Evolutionary conservation across 495 filamentous ascomycete genomes (phyloP), one percentile per base, ranked within the genome.

Genomic region (Extremus antarcticus): DNA sequence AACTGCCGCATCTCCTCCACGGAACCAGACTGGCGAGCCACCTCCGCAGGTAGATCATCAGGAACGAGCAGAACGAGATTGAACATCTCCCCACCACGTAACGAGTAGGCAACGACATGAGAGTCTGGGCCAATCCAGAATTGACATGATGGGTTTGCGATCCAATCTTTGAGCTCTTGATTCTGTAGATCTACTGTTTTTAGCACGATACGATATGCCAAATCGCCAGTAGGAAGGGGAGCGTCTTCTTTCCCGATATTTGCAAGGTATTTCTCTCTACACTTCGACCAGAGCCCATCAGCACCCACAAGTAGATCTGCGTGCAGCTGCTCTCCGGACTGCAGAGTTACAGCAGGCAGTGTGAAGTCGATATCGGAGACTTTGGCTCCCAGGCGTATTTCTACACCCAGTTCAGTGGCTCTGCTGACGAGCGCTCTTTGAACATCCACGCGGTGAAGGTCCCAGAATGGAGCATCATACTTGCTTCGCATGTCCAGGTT

Each of bases 61-160:
- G 85, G 85, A 19, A 82, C 79, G 13, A 87, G 60, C 1, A 88
- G 65, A 0, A 87, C 84, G 53, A 88, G 76, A 57, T 88, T 88
- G 55, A 80, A 81, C 66, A 84, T 70, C 23, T 75, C 62, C 0
- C 83, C 82, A 1, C 76, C 77, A 4, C 77, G 71, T 2, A 88
- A 55, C 1, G 79, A 77, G 60, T 87, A 87, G 15, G 75, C 79
- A 1, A 86, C 83, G 2, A 73, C 81, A 65, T 86, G 82, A 9
- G 76, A 71, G 15, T 74, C 71, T 0, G 83, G 82, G 0, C 86
- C 85, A 24, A 86, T 63, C 86, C 86, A 89, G 60, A 86, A 83
- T 55, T 86, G 76, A 15, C 87, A 82, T 16, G 75, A 74, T 0
- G 82, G 76, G 19, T 79, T 68, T 7, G 63, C 49, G 0, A 81